Evolutionary conservation across 768 basidiomycete genomes (phyloP).

Genomic region (Macrolepiota dolichaula): DNA sequence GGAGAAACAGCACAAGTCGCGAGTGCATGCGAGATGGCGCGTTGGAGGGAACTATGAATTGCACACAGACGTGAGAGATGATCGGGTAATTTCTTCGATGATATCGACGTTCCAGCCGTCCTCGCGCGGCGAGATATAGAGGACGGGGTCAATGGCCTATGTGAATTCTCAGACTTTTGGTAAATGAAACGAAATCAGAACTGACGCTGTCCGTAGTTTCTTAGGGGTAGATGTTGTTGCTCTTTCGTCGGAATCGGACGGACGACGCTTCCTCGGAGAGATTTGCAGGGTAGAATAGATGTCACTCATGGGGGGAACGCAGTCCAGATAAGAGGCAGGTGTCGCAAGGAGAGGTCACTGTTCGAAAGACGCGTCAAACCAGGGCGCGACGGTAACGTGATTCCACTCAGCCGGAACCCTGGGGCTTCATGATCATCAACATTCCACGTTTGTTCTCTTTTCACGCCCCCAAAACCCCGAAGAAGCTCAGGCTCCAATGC

Average conservation of each 20-base stretch:
- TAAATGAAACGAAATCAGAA: conserved; percentile 10
- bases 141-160: conserved; percentile 55
- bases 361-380: conserved; percentile 12
- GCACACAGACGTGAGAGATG: conserved; percentile 60
- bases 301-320: conserved; percentile 43
- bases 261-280: conserved; percentile 71
- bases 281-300: conserved; percentile 59
- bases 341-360: conserved; percentile 20
- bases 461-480: neutral
- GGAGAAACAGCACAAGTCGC: conserved; percentile 81
- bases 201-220: conserved; percentile 57
- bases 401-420: neutral
- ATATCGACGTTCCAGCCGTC: conserved; percentile 17
- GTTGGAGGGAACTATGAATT: conserved; percentile 70
- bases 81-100: conserved; percentile 39
- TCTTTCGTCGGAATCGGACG: conserved; percentile 54
- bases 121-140: conserved; percentile 31
- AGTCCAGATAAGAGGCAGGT: conserved; percentile 14
- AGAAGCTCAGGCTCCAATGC: neutral
- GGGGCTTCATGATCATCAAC: neutral
- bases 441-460: neutral
- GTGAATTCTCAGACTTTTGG: neutral
- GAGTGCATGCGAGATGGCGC: conserved; percentile 81
- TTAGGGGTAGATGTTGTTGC: conserved; percentile 63
- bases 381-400: conserved; percentile 1